phyloP scores from a whole-genome alignment of 2,329 filamentous ascomycete genomes.

The Nemania sp. region DNA sequence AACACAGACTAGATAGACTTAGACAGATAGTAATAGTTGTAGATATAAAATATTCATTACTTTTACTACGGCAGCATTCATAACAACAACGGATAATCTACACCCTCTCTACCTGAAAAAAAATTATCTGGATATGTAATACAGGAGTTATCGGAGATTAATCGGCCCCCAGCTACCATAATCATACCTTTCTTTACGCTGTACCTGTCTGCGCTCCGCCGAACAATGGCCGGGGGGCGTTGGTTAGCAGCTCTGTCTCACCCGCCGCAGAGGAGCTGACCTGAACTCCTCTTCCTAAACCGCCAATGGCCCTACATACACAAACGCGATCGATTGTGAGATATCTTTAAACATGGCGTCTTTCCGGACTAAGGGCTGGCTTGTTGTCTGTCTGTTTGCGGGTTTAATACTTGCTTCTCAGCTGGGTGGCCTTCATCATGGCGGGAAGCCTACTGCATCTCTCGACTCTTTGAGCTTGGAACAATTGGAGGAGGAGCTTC shows the following conservation, averaged over 20 bases:
- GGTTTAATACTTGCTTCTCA: conserved; percentile 35
- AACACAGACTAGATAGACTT: neutral
- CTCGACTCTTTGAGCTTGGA: conserved; percentile 63
- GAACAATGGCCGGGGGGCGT: neutral
- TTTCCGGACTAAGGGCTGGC: conserved; percentile 21
- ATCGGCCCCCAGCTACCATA: conserved; percentile 11
- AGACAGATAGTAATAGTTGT: neutral
- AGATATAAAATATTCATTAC: neutral
- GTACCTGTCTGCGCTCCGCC: neutral
- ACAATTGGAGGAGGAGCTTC: conserved; percentile 79
- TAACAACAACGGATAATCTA: neutral
- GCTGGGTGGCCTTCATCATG: conserved; percentile 2
- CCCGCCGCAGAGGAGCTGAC: conserved; percentile 1
- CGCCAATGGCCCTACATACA: neutral
- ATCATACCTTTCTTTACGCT: neutral
- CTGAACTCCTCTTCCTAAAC: conserved; percentile 5
- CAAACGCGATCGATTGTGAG: conserved; percentile 1
- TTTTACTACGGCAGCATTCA: neutral
- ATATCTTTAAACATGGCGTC: conserved; percentile 24
- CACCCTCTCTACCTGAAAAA: too few species aligned
- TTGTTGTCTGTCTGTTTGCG: conserved; percentile 35
- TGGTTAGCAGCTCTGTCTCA: neutral
- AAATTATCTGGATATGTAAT: neutral
- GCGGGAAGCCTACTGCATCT: conserved; percentile 31
- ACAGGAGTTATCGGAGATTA: conserved; percentile 33